Evolutionary conservation across 75 land plant species (phyloP).

Genomic region (Pinus taeda): DNA sequence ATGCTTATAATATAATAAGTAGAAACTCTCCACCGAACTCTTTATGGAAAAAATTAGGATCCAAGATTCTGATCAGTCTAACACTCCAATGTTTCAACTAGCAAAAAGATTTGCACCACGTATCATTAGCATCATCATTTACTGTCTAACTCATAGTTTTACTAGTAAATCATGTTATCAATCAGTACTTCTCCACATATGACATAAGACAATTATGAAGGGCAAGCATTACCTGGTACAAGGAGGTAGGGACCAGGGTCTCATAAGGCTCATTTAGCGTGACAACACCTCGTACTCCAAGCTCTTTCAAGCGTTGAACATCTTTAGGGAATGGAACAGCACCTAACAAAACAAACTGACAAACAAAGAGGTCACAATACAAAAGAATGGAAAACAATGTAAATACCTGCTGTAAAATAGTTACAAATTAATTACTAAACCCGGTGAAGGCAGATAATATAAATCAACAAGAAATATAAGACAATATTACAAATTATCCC

Average conservation of each 20-base stretch:
- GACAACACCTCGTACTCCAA: constrained; percentile 84
- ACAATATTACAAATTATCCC: too few relatives aligned
- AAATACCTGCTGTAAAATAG: too few relatives aligned
- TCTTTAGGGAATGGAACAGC: constrained; percentile 94
- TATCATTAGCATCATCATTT: not conserved
- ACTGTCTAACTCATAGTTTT: not conserved
- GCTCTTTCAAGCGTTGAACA: constrained; percentile 67
- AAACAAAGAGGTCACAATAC: not conserved
- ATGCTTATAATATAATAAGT: too few relatives aligned
- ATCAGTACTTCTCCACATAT: not conserved
- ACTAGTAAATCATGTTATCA: too few relatives aligned
- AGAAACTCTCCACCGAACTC: too few relatives aligned
- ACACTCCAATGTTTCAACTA: not conserved
- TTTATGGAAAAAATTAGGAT: not conserved
- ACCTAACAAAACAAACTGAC: constrained; percentile 85
- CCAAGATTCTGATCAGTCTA: not conserved
- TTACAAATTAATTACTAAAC: too few relatives aligned
- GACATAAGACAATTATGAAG: not conserved
- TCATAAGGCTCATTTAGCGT: constrained; percentile 94
- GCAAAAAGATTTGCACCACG: not conserved
- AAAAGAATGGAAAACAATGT: too few relatives aligned
- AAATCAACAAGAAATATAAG: too few relatives aligned
- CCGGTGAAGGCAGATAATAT: too few relatives aligned
- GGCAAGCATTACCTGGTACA: constrained; percentile 47
- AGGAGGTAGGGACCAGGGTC: constrained; percentile 78